Evolutionary conservation across 768 basidiomycete genomes (phyloP).

Genomic region (Rhizopogon vulgaris): DNA sequence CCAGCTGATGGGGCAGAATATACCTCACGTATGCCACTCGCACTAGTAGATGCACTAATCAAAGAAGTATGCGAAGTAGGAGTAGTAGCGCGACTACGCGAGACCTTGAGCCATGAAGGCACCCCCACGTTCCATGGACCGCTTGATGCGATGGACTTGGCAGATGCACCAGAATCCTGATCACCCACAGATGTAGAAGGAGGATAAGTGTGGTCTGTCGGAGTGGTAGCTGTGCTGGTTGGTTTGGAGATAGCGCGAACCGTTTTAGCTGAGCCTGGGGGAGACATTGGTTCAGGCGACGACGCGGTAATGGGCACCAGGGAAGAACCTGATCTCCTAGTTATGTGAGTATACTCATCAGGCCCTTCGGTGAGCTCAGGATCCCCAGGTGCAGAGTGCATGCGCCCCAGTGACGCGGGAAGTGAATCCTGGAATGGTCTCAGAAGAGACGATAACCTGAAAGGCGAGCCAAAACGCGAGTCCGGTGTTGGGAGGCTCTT

Average conservation of each 20-base stretch:
- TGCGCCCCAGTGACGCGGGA: slow-evolving; percentile 31
- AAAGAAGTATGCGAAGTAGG: slow-evolving; percentile 23
- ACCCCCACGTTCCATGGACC: slow-evolving; percentile 58
- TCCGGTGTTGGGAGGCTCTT: slow-evolving; percentile 31
- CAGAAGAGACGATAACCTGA: slow-evolving; percentile 59
- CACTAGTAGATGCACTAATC: slow-evolving; percentile 16
- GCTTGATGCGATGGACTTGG: slow-evolving; percentile 35
- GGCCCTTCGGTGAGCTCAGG: slow-evolving; percentile 30
- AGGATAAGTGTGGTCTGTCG: slow-evolving; percentile 71
- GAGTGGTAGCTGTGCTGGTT: slow-evolving; percentile 19
- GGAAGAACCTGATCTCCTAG: slow-evolving; percentile 44
- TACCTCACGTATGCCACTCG: slow-evolving; percentile 50
- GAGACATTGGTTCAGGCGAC: slow-evolving; percentile 22
- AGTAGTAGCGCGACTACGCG: slow-evolving; percentile 34
- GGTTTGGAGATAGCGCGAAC: slow-evolving; percentile 12
- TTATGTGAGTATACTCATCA: slow-evolving; percentile 72
- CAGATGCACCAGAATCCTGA: slow-evolving; percentile 31
- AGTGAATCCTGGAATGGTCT: slow-evolving; percentile 60
- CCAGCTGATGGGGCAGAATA: slow-evolving; percentile 37
- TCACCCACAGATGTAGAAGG: slow-evolving; percentile 50
- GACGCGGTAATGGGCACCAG: slow-evolving; percentile 57
- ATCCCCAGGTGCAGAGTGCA: slow-evolving; percentile 12
- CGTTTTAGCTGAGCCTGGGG: slow-evolving; percentile 5
- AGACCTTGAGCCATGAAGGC: slow-evolving; percentile 62
- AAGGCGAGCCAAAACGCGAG: slow-evolving; percentile 37